These are phyloP conservation scores for Nannochloris sp. DNA, from an alignment of 139 green algal genomes.

Conservation along the genomic window DNA sequence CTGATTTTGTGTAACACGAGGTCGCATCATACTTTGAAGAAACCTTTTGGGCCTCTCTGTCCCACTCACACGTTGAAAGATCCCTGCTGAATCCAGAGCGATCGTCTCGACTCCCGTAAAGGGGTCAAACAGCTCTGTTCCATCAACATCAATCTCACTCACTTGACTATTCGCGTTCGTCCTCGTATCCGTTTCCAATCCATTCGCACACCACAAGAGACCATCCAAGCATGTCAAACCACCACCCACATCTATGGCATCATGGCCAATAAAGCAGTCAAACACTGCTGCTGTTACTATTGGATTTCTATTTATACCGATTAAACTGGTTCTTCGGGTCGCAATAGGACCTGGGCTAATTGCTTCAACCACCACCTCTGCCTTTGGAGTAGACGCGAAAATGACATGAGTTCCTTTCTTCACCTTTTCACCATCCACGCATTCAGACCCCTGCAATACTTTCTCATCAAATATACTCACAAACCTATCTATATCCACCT, in stretches of 20 bases:
- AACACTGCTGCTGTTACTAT: constrained; percentile 13
- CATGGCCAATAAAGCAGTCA: constrained; percentile 19
- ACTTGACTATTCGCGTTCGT: neutral
- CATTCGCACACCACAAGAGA: constrained; percentile 22
- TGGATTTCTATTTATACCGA: constrained; percentile 8
- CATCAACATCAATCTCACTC: neutral
- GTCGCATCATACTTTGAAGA: neutral
- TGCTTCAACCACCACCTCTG: constrained; percentile 11
- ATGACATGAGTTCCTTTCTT: constrained; percentile 25
- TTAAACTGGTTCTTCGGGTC: constrained; percentile 3
- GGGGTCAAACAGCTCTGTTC: neutral
- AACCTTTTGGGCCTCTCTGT: neutral
- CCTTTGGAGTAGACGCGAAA: constrained; percentile 5
- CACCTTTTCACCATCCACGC: neutral
- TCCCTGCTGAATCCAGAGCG: neutral
- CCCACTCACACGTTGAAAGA: neutral
- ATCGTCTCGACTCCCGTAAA: neutral
- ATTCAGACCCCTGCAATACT: constrained; percentile 4
- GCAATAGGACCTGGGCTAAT: constrained; percentile 24
- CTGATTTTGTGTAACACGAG: too few species aligned
- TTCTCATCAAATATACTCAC: constrained; percentile 13
- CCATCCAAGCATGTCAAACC: constrained; percentile 4
- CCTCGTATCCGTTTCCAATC: constrained; percentile 1
- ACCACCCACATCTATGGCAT: constrained; percentile 12
- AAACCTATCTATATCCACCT: neutral